Conservation (phyloP, 257 asterid species). For the Solanum pinnatisectum region DNA sequence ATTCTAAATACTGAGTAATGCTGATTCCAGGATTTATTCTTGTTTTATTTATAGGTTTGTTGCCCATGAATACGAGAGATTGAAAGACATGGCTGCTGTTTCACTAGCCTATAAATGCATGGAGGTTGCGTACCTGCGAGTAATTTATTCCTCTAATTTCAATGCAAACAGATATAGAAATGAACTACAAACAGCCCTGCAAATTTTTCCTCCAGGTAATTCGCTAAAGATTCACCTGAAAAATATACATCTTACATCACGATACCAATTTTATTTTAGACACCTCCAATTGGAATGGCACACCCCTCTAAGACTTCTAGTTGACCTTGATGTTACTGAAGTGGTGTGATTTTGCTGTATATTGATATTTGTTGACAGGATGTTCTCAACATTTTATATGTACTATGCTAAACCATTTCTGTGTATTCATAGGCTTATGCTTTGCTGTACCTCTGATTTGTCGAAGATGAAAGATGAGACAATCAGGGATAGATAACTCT, state of each 20-base stretch:
- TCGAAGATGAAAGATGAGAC: neutral
- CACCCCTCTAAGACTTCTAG: neutral
- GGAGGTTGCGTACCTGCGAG: constrained; percentile 91
- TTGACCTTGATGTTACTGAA: neutral
- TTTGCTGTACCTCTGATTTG: neutral
- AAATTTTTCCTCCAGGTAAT: constrained; percentile 73
- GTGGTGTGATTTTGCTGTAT: neutral
- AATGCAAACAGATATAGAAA: constrained; percentile 64
- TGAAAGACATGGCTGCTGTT: constrained; percentile 85
- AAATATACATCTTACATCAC: neutral
- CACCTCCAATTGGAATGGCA: neutral
- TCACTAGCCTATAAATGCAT: constrained; percentile 90
- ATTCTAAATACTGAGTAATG: neutral
- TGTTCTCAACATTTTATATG: neutral
- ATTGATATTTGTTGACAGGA: neutral
- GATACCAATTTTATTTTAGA: neutral
- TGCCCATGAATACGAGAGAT: constrained; percentile 86
- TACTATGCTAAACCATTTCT: neutral
- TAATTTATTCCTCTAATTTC: constrained; percentile 56
- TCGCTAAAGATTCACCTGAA: neutral
- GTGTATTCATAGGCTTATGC: neutral
- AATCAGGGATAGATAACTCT: neutral
- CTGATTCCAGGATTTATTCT: constrained; percentile 11
- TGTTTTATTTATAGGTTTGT: constrained; percentile 52
- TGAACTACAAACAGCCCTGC: constrained; percentile 70